phyloP scores from a whole-genome alignment of 768 basidiomycete species.

The Lanmaoa pseudosensibilis region DNA sequence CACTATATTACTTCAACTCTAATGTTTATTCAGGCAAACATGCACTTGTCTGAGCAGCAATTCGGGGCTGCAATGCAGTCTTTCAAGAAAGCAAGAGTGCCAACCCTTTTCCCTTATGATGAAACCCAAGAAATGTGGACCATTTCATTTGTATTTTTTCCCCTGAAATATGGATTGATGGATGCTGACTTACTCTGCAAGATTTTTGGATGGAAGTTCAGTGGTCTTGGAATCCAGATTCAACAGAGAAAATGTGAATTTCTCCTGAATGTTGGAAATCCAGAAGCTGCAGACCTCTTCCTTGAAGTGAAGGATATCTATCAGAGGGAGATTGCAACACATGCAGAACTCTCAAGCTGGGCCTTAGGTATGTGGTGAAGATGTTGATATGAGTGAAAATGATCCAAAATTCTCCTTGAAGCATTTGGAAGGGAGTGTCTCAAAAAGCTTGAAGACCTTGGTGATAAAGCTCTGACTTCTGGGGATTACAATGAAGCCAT shows the following conservation, averaged over 20 bases:
- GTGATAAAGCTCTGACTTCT: conserved; percentile 2
- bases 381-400: background rate
- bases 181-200: background rate
- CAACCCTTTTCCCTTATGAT: conserved; percentile 14
- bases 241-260: conserved; percentile 15
- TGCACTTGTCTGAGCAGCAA: conserved; percentile 2
- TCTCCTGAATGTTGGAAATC: background rate
- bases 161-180: background rate
- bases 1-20: background rate
- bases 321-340: conserved; percentile 10
- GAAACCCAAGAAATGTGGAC: conserved; percentile 15
- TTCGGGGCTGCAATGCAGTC: conserved; percentile 13
- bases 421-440: conserved; percentile 11
- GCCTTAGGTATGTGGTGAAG: background rate
- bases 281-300: conserved; percentile 11
- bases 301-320: conserved; percentile 5
- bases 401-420: background rate
- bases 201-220: conserved; percentile 26
- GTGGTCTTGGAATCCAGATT: conserved; percentile 14
- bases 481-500: conserved; percentile 12
- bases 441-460: conserved; percentile 6
- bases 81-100: conserved; percentile 4
- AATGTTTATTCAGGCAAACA: conserved; percentile 10
- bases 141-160: conserved; percentile 12
- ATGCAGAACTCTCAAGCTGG: conserved; percentile 19